Percentiles rank a stretch among this genome's conserved stretches.
Evolutionary conservation across 352 stramenopile species (phyloP).

Genomic region (Globisporangium barbulae): DNA sequence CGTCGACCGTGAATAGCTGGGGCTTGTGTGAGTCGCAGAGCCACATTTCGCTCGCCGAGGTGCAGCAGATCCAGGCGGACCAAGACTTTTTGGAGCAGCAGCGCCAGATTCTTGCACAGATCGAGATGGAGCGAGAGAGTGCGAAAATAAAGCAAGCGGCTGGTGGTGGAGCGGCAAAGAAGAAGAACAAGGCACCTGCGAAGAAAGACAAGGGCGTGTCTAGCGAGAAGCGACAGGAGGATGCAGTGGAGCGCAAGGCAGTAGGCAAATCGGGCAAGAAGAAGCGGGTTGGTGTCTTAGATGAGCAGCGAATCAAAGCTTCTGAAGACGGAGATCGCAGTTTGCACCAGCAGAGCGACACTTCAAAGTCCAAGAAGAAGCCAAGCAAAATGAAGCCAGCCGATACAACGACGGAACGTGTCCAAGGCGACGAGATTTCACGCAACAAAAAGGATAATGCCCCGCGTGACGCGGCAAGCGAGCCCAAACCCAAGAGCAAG

Average conservation of each 20-base stretch:
- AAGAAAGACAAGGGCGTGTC: not conserved
- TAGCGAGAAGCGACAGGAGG: not conserved
- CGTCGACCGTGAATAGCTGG: slow-evolving; percentile 72
- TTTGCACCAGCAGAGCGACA: not conserved
- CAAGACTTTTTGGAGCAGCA: slow-evolving; percentile 65
- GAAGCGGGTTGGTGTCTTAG: not conserved
- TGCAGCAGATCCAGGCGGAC: slow-evolving; percentile 61
- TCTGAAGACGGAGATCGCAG: not conserved
- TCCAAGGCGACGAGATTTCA: not conserved
- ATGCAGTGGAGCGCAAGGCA: not conserved
- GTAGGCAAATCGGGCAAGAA: not conserved
- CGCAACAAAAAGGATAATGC: not conserved
- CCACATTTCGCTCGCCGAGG: slow-evolving; percentile 57
- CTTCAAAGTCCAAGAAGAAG: slow-evolving; percentile 1
- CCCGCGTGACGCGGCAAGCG: not conserved
- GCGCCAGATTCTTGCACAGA: slow-evolving; percentile 60
- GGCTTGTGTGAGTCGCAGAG: slow-evolving; percentile 38
- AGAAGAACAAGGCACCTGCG: not conserved
- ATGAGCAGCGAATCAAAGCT: not conserved
- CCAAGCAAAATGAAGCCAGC: not conserved
- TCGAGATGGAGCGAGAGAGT: slow-evolving; percentile 24
- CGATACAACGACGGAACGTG: not conserved
- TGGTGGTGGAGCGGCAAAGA: not conserved
- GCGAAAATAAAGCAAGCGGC: not conserved
- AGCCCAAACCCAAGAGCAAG: slow-evolving; percentile 2